Percentiles rank a stretch among this genome's conserved stretches.
phyloP scores from a whole-genome alignment of 768 basidiomycete species.

The Collybia sordida region DNA sequence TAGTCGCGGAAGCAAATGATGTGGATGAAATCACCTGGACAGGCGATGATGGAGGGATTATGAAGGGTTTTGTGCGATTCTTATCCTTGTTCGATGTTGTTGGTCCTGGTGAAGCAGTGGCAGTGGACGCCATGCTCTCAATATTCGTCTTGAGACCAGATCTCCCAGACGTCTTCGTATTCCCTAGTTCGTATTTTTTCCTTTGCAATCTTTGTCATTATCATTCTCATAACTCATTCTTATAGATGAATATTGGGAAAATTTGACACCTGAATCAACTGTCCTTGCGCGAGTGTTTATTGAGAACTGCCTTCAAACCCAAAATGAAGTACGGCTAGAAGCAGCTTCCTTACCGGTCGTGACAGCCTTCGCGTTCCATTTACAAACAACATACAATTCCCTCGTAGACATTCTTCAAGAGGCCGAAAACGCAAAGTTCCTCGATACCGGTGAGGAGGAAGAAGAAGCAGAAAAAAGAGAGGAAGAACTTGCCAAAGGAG shows the following conservation, averaged over 20 bases:
- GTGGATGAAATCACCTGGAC: constrained; percentile 29
- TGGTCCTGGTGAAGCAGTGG: constrained; percentile 65
- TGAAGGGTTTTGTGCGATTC: constrained; percentile 45
- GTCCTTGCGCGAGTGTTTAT: constrained; percentile 85
- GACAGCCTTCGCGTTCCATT: constrained; percentile 84
- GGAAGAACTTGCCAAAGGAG: constrained; percentile 60
- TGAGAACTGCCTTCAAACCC: constrained; percentile 68
- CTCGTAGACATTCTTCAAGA: constrained; percentile 41
- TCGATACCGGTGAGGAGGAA: constrained; percentile 31
- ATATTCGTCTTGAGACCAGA: constrained; percentile 75
- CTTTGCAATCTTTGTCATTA: not conserved
- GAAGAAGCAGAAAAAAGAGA: constrained; percentile 50
- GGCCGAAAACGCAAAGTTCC: constrained; percentile 32
- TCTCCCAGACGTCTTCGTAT: constrained; percentile 68
- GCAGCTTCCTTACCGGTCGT: constrained; percentile 76
- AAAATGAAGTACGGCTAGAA: constrained; percentile 69
- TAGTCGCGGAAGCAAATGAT: constrained; percentile 37
- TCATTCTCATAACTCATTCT: not conserved
- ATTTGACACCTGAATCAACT: constrained; percentile 75
- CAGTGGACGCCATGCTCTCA: constrained; percentile 78
- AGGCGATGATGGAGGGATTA: constrained; percentile 47
- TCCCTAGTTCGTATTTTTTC: constrained; percentile 56
- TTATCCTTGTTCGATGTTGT: constrained; percentile 59
- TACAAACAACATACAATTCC: constrained; percentile 78
- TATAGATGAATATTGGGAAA: constrained; percentile 72